A percentile compares a stretch with the other conserved stretches of the same genome.
phyloP scores from a whole-genome alignment of 1,284 basidiomycete species.

The Paramarasmius palmivorus region DNA sequence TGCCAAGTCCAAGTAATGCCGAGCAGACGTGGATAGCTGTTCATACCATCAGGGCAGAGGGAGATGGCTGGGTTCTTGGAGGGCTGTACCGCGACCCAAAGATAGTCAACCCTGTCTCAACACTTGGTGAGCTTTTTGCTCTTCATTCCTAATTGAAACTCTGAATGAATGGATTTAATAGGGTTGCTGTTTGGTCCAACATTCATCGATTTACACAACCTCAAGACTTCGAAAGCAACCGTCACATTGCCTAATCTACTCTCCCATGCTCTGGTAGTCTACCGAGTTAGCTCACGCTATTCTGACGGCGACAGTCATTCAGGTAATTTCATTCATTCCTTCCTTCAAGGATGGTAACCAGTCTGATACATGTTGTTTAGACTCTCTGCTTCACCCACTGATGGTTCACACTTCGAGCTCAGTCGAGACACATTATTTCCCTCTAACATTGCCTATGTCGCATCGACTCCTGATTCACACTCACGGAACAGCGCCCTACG shows the following conservation, averaged over 20 bases:
- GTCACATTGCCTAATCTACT: slow-evolving; percentile 50
- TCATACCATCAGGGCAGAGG: slow-evolving; percentile 49
- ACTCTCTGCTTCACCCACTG: slow-evolving; percentile 52
- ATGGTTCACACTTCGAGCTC: slow-evolving; percentile 56
- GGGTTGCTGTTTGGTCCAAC: slow-evolving; percentile 37
- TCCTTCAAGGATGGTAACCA: slow-evolving; percentile 2
- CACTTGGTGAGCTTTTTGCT: slow-evolving; percentile 45
- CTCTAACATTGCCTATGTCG: slow-evolving; percentile 35
- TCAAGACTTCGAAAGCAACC: slow-evolving; percentile 30
- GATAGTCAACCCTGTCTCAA: slow-evolving; percentile 33
- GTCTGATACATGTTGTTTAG: slow-evolving; percentile 30
- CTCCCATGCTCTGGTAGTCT: slow-evolving; percentile 63
- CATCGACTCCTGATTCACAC: slow-evolving; percentile 65
- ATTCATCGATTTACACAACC: slow-evolving; percentile 31
- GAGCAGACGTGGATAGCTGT: slow-evolving; percentile 50
- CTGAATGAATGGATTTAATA: slow-evolving; percentile 23
- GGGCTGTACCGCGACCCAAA: slow-evolving; percentile 40
- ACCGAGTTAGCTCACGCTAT: slow-evolving; percentile 43
- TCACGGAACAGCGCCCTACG: slow-evolving; percentile 71
- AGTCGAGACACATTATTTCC: slow-evolving; percentile 73
- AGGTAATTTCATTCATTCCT: slow-evolving; percentile 11
- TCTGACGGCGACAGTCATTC: slow-evolving; percentile 4
- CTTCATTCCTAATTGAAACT: slow-evolving; percentile 21
- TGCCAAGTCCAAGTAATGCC: slow-evolving; percentile 26
- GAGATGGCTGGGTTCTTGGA: slow-evolving; percentile 64